These are phyloP conservation scores for Colletotrichum truncatum DNA, from an alignment of 2,329 filamentous ascomycete species.

Conservation along the genomic window DNA sequence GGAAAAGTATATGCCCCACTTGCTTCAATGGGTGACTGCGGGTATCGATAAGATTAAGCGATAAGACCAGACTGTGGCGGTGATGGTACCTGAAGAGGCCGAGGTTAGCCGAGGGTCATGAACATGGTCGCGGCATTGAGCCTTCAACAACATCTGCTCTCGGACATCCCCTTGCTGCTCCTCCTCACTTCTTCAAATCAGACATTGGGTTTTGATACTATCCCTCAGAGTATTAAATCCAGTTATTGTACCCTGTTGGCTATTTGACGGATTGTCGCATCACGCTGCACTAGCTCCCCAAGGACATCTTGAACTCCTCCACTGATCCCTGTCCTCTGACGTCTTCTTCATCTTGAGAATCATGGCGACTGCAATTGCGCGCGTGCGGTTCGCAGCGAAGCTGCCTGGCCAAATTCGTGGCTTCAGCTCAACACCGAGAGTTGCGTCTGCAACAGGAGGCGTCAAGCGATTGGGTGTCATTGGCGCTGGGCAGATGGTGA, in stretches of 20 bases:
- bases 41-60: slow-evolving; percentile 8
- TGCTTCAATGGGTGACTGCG: no score
- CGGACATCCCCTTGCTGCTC: slow-evolving; percentile 8
- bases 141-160: slow-evolving; percentile 16
- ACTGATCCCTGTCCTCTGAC: slow-evolving; percentile 21
- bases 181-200: slow-evolving; percentile 7
- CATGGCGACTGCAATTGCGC: slow-evolving; percentile 30
- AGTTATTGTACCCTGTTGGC: not conserved
- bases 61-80: not conserved
- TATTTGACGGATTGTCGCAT: not conserved
- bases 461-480: slow-evolving; percentile 91
- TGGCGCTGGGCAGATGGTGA: slow-evolving; percentile 95
- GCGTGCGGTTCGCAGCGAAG: slow-evolving; percentile 15
- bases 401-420: slow-evolving; percentile 55
- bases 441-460: slow-evolving; percentile 64
- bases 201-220: not conserved
- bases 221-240: not conserved
- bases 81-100: slow-evolving; percentile 37
- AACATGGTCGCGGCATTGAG: slow-evolving; percentile 13
- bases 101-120: slow-evolving; percentile 51
- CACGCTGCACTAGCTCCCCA: not conserved
- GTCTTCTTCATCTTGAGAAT: slow-evolving; percentile 1
- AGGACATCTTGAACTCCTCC: not conserved
- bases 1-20: not conserved
- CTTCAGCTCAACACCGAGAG: slow-evolving; percentile 76